phyloP scores from a whole-genome alignment of 805 yeast species.

The Debaryomyces tyrocola region DNA sequence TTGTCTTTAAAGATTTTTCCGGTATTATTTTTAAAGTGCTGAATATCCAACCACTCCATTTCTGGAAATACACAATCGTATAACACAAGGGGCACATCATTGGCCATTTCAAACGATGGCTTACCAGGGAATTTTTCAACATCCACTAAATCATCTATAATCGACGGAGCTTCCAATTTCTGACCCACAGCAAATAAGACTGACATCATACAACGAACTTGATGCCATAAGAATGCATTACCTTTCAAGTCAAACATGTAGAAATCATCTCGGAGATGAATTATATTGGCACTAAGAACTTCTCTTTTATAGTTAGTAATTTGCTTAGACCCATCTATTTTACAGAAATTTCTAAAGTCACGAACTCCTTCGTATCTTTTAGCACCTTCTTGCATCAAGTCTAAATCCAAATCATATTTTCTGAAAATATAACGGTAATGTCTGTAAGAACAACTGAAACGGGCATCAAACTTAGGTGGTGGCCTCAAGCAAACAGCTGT shows the following conservation, averaged over 20 bases:
- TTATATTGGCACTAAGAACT: constrained; percentile 54
- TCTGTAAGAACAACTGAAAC: constrained; percentile 84
- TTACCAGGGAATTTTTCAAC: constrained; percentile 55
- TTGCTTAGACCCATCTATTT: constrained; percentile 91
- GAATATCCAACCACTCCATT: constrained; percentile 61
- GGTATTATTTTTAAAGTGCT: constrained; percentile 25
- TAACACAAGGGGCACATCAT: constrained; percentile 81
- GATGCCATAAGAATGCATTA: constrained; percentile 95
- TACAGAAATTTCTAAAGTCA: constrained; percentile 94
- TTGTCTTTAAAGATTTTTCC: constrained; percentile 41
- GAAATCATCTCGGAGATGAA: constrained; percentile 40
- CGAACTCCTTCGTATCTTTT: constrained; percentile 64
- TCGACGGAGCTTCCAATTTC: constrained; percentile 57
- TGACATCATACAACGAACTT: constrained; percentile 94
- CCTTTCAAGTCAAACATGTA: constrained; percentile 80
- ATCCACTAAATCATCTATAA: constrained; percentile 62
- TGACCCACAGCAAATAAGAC: constrained; percentile 80
- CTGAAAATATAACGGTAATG: constrained; percentile 84
- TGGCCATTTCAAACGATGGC: constrained; percentile 87
- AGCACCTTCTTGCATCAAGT: constrained; percentile 70
- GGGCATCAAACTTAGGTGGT: constrained; percentile 81
- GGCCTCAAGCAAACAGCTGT: constrained; percentile 83
- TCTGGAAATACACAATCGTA: constrained; percentile 79
- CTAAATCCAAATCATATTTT: constrained; percentile 56
- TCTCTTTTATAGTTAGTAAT: constrained; percentile 74